Percentiles rank a stretch among this genome's conserved stretches.
These are phyloP conservation scores for Cyclotella sp. DNA, from an alignment of 108 stramenopile genomes.

Conservation along the genomic window DNA sequence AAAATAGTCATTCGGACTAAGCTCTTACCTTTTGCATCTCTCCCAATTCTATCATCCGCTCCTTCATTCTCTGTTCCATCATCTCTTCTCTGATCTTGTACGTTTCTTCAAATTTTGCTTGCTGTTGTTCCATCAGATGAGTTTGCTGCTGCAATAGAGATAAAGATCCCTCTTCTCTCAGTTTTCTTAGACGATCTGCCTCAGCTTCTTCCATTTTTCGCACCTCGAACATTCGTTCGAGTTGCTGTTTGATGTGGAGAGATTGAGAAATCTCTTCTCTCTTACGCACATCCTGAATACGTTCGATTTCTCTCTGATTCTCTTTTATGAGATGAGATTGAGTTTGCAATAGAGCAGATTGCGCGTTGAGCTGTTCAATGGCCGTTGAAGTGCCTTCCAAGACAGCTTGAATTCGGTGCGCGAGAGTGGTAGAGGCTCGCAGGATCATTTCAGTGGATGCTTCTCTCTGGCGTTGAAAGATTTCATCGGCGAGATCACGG, in stretches of 20 bases:
- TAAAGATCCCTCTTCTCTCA: not conserved
- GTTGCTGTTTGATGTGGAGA: conserved; percentile 2
- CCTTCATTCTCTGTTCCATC: conserved; percentile 7
- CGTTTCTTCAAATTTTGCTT: conserved; percentile 12
- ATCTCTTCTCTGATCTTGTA: conserved; percentile 5
- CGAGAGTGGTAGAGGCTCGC: conserved; percentile 32
- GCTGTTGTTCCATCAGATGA: conserved; percentile 19
- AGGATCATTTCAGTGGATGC: conserved; percentile 27
- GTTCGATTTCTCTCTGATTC: conserved; percentile 13
- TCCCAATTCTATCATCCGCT: not conserved
- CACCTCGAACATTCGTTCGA: conserved; percentile 2
- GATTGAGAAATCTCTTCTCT: conserved; percentile 6
- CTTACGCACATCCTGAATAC: not conserved
- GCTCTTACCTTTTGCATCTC: conserved; percentile 10
- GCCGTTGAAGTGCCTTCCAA: conserved; percentile 4
- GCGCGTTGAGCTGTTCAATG: not conserved
- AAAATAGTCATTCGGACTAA: no score
- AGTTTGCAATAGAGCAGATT: conserved; percentile 8
- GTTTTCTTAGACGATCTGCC: not conserved
- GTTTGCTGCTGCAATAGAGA: conserved; percentile 21
- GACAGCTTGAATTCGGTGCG: conserved; percentile 27
- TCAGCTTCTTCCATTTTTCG: conserved; percentile 1
- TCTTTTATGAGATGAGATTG: conserved; percentile 20
- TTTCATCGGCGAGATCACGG: conserved; percentile 29
- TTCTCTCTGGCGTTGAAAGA: conserved; percentile 41